Evolutionary conservation across 257 asterid species (phyloP).

Genomic region (Solanum chiquidenum): DNA sequence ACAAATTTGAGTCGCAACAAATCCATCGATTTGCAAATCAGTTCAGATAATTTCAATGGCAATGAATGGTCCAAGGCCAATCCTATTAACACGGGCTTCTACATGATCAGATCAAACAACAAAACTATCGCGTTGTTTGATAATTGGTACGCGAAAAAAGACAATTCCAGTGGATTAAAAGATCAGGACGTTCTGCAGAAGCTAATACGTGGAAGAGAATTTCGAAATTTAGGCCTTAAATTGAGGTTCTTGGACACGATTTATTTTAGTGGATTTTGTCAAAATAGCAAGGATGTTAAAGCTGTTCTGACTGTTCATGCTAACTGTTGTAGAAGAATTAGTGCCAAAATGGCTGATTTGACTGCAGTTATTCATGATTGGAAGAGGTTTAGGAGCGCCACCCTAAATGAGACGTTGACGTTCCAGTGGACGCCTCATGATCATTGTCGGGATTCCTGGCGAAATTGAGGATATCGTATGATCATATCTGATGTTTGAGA

Average conservation of each 20-base stretch:
- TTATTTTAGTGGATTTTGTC: slow-evolving; percentile 43
- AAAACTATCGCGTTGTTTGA: slow-evolving; percentile 28
- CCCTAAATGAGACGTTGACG: slow-evolving; percentile 2
- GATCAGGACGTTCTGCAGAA: slow-evolving; percentile 37
- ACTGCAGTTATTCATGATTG: slow-evolving; percentile 30
- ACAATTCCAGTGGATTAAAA: slow-evolving; percentile 17
- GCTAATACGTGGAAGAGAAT: slow-evolving; percentile 8
- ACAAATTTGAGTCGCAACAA: not conserved
- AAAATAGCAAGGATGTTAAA: slow-evolving; percentile 18
- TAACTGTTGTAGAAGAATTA: slow-evolving; percentile 35
- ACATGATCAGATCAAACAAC: slow-evolving; percentile 38
- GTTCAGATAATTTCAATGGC: slow-evolving; percentile 27
- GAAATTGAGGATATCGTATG: not conserved
- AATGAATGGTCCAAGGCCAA: slow-evolving; percentile 6
- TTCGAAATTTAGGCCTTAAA: slow-evolving; percentile 13
- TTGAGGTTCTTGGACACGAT: slow-evolving; percentile 28
- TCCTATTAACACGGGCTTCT: slow-evolving; percentile 45
- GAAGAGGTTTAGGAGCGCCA: slow-evolving; percentile 15
- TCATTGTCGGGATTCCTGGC: slow-evolving; percentile 24
- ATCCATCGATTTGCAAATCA: slow-evolving; percentile 26
- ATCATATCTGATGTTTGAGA: not conserved
- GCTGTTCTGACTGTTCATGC: slow-evolving; percentile 38
- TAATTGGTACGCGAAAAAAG: slow-evolving; percentile 22
- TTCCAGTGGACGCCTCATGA: slow-evolving; percentile 26
- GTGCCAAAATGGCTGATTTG: slow-evolving; percentile 33